These are phyloP conservation scores for Hypoxylon sp. DNA, from an alignment of 2,329 filamentous ascomycete species.

Conservation along the genomic window DNA sequence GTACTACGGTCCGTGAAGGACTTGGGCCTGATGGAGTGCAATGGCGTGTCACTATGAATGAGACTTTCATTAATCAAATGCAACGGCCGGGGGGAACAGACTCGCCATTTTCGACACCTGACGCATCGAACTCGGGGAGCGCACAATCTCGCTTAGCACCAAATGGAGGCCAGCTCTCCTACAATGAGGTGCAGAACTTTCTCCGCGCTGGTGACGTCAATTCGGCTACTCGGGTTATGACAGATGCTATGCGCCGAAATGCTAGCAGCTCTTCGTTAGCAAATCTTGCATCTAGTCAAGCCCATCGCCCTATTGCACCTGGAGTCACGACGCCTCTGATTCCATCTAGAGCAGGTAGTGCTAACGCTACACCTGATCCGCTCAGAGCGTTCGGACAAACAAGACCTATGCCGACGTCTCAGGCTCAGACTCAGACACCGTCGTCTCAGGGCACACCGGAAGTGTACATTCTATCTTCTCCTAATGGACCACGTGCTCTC, in stretches of 20 bases:
- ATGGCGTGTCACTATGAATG: constrained; percentile 67
- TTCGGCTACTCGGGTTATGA: constrained; percentile 61
- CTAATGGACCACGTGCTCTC: constrained; percentile 70
- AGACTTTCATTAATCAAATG: constrained; percentile 53
- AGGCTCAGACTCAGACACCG: constrained; percentile 42
- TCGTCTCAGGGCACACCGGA: constrained; percentile 58
- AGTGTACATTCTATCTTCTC: constrained; percentile 74
- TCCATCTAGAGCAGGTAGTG: constrained; percentile 61
- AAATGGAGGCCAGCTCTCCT: constrained; percentile 56
- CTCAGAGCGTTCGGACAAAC: constrained; percentile 55
- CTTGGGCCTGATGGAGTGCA: constrained; percentile 66
- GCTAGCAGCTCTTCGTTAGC: constrained; percentile 63
- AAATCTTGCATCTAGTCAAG: constrained; percentile 54
- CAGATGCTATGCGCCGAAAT: constrained; percentile 67
- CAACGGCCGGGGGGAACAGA: constrained; percentile 43
- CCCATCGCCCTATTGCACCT: constrained; percentile 57
- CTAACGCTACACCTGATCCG: constrained; percentile 64
- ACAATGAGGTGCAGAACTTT: constrained; percentile 63
- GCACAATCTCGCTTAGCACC: constrained; percentile 48
- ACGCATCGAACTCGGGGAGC: constrained; percentile 35
- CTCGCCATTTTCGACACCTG: constrained; percentile 47
- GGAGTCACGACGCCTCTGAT: constrained; percentile 62
- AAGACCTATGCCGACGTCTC: constrained; percentile 48
- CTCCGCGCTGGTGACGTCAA: constrained; percentile 62
- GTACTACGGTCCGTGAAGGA: constrained; percentile 64